Base-by-base conservation (phyloP, 139 green algal species). In the Chlamydomonas sp. region DNA sequence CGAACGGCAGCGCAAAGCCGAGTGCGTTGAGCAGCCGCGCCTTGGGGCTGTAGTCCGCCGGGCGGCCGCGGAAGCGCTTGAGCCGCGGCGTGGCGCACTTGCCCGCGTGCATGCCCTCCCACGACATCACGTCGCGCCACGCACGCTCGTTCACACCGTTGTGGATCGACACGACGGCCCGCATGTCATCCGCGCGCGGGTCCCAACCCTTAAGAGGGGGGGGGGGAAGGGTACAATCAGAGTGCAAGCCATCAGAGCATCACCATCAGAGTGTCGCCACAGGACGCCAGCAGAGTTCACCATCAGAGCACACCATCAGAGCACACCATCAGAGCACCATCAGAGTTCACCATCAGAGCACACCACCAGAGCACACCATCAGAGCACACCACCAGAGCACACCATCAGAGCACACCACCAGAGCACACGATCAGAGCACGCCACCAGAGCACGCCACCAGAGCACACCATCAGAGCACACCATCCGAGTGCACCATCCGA, bases 81-180 rank as follows among this genome's bases (percentile, higher is more conserved):
- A 97, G 80, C 13, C 70, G 31, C 61, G 91, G 36, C 58, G 47
- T 34, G n/a, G 38, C 59, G 71, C 90, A 96, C 1, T 77, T 73
- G 2, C 65, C 72, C 10, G 64, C 67, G 65, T 93, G 82, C 57
- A 83, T 67, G 35, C 58, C 58, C 70, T 97, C 92, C 89, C 89
- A 97, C 2, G 73, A 64, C 65, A 89, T 72, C 20, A 97, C 84
- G 70, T 96, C 85, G 29, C 65, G 70, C 92, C 92, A 97, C 0
- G 87, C 91, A 3, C 86, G 80, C 82, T 97, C 92, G 73, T 97
- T 97, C 38, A 97, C 92, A 0, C 80, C 79, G 75, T 97, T 97
- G 83, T 97, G 92, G 34, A 97, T 97, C 57, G 77, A 76, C 43
- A 97, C 90, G 54, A 97, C 91, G 2, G 75, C 84, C 0, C 59